Conservation (phyloP, 139 green algal genomes). For the Microglena sp. region DNA sequence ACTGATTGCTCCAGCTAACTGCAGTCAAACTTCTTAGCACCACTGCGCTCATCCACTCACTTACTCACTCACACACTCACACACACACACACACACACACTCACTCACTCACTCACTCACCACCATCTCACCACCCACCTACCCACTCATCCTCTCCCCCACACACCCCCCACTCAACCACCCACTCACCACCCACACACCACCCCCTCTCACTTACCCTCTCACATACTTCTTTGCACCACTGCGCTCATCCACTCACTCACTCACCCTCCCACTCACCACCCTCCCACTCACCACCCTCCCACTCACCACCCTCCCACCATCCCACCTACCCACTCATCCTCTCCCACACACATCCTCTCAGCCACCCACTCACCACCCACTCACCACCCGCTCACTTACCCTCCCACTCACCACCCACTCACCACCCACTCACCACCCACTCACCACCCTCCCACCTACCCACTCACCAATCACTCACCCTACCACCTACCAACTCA, state of each 20-base stretch:
- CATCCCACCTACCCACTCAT: too few species aligned
- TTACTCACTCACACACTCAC: background rate
- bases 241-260: background rate
- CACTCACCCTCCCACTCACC: background rate
- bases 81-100: slow-evolving; percentile 7
- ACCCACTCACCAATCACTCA: too few species aligned
- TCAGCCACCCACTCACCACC: too few species aligned
- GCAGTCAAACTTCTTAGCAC: background rate
- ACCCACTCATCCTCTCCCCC: background rate
- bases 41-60: background rate
- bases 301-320: too few species aligned
- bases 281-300: too few species aligned
- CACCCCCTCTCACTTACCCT: slow-evolving; percentile 25
- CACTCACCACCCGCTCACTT: too few species aligned
- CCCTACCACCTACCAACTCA: too few species aligned
- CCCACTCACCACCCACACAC: slow-evolving; percentile 31
- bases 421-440: too few species aligned
- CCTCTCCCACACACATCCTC: too few species aligned
- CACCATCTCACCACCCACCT: background rate
- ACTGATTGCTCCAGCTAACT: too few species aligned
- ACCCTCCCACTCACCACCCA: too few species aligned
- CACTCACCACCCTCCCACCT: too few species aligned
- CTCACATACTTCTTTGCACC: background rate
- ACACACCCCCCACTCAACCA: slow-evolving; percentile 22
- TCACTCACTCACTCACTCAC: background rate